A percentile compares a stretch with the other conserved stretches of the same genome.
phyloP scores from a whole-genome alignment of 768 basidiomycete species.

The Boletus subcaerulescens region DNA sequence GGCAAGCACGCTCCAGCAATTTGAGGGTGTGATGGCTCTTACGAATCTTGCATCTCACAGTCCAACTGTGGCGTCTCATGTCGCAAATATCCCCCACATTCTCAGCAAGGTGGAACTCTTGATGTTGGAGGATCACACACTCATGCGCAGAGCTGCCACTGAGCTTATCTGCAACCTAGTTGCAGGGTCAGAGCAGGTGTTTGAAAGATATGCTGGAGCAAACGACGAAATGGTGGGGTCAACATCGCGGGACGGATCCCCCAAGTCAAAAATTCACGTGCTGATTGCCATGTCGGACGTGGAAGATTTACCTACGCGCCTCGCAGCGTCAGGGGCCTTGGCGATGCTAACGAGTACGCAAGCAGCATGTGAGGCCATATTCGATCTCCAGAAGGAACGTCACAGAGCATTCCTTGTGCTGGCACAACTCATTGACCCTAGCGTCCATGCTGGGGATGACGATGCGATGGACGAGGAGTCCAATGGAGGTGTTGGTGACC shows the following conservation, averaged over 20 bases:
- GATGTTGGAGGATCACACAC: constrained; percentile 75
- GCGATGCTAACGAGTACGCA: constrained; percentile 71
- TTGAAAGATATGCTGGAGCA: constrained; percentile 64
- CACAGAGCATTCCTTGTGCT: constrained; percentile 65
- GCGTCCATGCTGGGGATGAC: constrained; percentile 34
- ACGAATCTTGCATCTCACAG: constrained; percentile 89
- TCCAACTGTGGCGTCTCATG: constrained; percentile 59
- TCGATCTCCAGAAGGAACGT: constrained; percentile 61
- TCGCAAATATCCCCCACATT: constrained; percentile 60
- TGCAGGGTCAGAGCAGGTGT: constrained; percentile 69
- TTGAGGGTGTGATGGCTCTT: constrained; percentile 94
- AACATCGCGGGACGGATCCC: constrained; percentile 33
- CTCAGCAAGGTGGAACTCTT: constrained; percentile 67
- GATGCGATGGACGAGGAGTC: constrained; percentile 39
- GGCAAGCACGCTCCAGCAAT: constrained; percentile 75
- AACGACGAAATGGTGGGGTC: constrained; percentile 36
- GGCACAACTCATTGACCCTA: constrained; percentile 63
- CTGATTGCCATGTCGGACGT: constrained; percentile 83
- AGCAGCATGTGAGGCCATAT: constrained; percentile 57
- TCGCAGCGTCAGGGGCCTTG: constrained; percentile 90
- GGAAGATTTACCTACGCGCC: constrained; percentile 77
- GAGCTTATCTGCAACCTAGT: constrained; percentile 93
- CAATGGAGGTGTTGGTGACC: constrained; percentile 32
- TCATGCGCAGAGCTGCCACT: constrained; percentile 83
- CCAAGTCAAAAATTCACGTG: constrained; percentile 70